Evolutionary conservation across 495 filamentous ascomycete species (phyloP), one percentile per base, ranked within the genome.

Genomic region (Penicilliopsis zonata): DNA sequence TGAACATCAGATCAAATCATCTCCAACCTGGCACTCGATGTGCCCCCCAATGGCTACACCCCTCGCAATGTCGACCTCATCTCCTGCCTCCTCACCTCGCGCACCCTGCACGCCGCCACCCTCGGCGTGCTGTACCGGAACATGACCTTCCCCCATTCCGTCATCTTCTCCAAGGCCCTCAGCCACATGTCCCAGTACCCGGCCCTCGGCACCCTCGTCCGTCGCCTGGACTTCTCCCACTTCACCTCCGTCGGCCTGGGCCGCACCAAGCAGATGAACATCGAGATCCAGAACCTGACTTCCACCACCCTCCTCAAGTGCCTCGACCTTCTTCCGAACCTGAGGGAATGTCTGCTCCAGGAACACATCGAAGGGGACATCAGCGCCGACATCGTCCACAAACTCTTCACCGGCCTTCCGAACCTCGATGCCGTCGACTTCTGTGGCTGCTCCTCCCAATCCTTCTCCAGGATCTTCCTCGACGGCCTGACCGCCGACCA

Each of bases 281-380:
- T 70, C 22, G 72, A 83, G 53, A 82, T 86, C 42, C 79, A 78
- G 52, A 87, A 87, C 52, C 54, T 93, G 44, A 93, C 84, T 16
- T 66, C 80, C 23, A 68, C 69, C 46, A 90, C 84, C 13, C 65
- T 93, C 33, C 56, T 82, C 33, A 65, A 76, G 45, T 87, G 81
- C 52, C 60, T 93, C 35, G 70, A 84, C 29, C 65, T 88, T 18
- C 71, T 78, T 6, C 82, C 85, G 3, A 74, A 80, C 41, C 65
- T 93, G 19, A 74, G 75, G 50, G 85, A 93, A 57, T 84, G 86
- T 41, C 55, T 90, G 34, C 70, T 77, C 19, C 83, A 87, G 55
- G 84, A 93, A 53, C 80, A 88, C 39, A 54, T 93, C 31, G 83
- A 88, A 47, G 76, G 82, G 24, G 85, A 93, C 40, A 53, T 93